Conservation (phyloP, 139 green algal species). For the Zygnema cylindricum region DNA sequence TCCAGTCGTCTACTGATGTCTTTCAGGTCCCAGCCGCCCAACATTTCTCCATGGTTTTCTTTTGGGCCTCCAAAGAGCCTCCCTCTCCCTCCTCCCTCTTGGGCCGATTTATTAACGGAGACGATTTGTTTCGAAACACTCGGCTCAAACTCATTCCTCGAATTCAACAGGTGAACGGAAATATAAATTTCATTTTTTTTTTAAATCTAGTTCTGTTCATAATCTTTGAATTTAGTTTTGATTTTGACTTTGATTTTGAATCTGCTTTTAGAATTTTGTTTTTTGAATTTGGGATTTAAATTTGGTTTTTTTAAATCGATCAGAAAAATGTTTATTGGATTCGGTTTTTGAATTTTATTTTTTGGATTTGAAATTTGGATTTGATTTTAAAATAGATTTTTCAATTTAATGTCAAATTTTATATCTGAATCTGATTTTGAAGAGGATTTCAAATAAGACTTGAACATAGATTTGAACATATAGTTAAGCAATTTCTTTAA, state of each 20-base stretch:
- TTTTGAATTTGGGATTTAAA: conserved; percentile 9
- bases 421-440: no score
- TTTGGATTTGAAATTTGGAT: no score
- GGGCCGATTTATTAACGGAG: conserved; percentile 42
- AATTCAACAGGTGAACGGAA: conserved; percentile 36
- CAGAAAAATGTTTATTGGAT: no score
- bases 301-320: no score
- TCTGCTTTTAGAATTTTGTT: neutral
- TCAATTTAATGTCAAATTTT: no score
- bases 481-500: no score
- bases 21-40: conserved; percentile 42
- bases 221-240: neutral
- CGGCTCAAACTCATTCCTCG: conserved; percentile 60
- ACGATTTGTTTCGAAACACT: conserved; percentile 51
- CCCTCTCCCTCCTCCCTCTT: conserved; percentile 25
- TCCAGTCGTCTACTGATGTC: no score
- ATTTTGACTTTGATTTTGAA: conserved; percentile 1
- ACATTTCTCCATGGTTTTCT: conserved; percentile 56
- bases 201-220: neutral
- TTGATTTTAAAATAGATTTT: no score
- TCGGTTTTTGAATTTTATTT: no score
- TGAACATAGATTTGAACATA: no score
- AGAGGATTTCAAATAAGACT: no score
- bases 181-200: no score
- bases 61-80: conserved; percentile 23